Base-by-base conservation (phyloP, 2,329 filamentous ascomycete genomes). In the Colletotrichum simmondsii region DNA sequence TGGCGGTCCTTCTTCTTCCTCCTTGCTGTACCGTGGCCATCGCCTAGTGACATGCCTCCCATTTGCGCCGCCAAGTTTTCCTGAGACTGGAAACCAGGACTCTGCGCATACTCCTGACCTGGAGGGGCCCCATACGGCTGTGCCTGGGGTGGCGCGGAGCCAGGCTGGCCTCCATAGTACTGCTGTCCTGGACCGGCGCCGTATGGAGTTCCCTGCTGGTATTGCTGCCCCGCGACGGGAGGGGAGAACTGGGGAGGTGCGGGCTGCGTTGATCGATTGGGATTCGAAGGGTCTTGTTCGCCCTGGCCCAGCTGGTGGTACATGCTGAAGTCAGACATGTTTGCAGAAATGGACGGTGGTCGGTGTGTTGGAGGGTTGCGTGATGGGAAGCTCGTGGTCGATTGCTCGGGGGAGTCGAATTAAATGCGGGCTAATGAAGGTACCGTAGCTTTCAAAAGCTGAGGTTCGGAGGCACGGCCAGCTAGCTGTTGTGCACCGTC, bases 1-100 rank as follows among this genome's bases (percentile, higher is more conserved):
- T 98, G 96, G 72, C 95, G 91, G 81, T 98, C 93, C 88, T 98
- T 98, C 91, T 98, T 98, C 88, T 95, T 94, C 82, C 87, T 93
- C 81, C 91, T 88, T 70, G 83, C 84, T 2, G 85, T 85, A 61
- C 89, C 81, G 46, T 86, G 85, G 58, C 87, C 83, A 54, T 88
- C 87, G 3, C 88, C 91, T 76, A 97, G 85, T 53, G 88, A 92
- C 89, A 97, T 90, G 73, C 91, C 91, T 54, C 92, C 92, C 92
- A 97, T 93, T 82, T 97, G 95, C 68, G 91, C 88, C 59, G 91
- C 88, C 72, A 95, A 81, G 19, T 85, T 86, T 68, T 80, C 83
- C 77, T 90, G 88, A 26, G 70, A 72, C 70, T 83, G 83, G 67
- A 81, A 79, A 53, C 81, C 79, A 26, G 81, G 78, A 77, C 68